Percentiles rank a stretch among this genome's conserved stretches.
These are phyloP conservation scores for Alternaria viburni DNA, from an alignment of 2,329 filamentous ascomycete genomes.

Conservation along the genomic window DNA sequence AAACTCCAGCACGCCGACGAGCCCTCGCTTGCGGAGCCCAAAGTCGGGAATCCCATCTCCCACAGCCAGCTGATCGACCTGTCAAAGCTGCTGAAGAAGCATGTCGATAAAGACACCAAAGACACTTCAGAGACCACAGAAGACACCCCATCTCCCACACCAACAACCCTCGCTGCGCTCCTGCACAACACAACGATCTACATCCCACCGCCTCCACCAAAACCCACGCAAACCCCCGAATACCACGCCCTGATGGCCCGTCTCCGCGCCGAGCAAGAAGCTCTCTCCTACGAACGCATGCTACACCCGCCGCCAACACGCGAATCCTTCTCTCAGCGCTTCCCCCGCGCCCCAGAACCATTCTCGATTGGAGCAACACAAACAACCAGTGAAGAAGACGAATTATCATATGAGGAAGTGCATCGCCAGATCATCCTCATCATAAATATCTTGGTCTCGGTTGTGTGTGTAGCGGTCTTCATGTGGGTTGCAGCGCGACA, in stretches of 20 bases:
- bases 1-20: slow-evolving; percentile 47
- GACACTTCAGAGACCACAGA: neutral
- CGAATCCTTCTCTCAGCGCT: slow-evolving; percentile 67
- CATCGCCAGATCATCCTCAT: slow-evolving; percentile 85
- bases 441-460: slow-evolving; percentile 86
- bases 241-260: slow-evolving; percentile 88
- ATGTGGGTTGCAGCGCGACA: slow-evolving; percentile 79
- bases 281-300: slow-evolving; percentile 82
- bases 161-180: slow-evolving; percentile 68
- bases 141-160: neutral
- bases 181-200: slow-evolving; percentile 76
- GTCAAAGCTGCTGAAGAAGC: slow-evolving; percentile 59
- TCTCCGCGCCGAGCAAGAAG: slow-evolving; percentile 82
- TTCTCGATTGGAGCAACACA: slow-evolving; percentile 48
- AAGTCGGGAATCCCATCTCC: slow-evolving; percentile 71
- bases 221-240: slow-evolving; percentile 70
- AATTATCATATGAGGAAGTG: slow-evolving; percentile 73
- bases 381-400: slow-evolving; percentile 61
- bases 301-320: slow-evolving; percentile 63
- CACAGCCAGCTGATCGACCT: slow-evolving; percentile 72
- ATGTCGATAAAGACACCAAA: slow-evolving; percentile 6
- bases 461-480: slow-evolving; percentile 77
- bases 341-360: slow-evolving; percentile 59
- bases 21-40: slow-evolving; percentile 58
- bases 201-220: slow-evolving; percentile 78